A percentile compares a stretch with the other conserved stretches of the same genome.
These are phyloP conservation scores for Daedaleopsis nitida DNA, from an alignment of 768 basidiomycete genomes.

Conservation along the genomic window DNA sequence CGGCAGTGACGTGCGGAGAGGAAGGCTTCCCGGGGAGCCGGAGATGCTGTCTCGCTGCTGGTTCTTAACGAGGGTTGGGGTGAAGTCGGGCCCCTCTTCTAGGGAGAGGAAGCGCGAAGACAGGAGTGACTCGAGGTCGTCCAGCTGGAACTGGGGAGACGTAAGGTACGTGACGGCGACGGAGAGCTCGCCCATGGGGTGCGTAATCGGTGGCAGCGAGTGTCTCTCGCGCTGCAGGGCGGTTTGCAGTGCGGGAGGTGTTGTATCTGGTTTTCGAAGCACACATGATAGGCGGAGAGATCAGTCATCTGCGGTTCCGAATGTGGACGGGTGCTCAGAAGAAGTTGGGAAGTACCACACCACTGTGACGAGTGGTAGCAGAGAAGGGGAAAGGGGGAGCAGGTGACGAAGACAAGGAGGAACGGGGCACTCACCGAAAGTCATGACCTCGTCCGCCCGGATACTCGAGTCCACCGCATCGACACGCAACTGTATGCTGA, in stretches of 20 bases:
- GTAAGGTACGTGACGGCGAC: slow-evolving; percentile 67
- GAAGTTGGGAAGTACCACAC: not conserved
- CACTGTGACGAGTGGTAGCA: not conserved
- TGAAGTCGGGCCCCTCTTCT: slow-evolving; percentile 66
- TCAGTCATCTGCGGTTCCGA: slow-evolving; percentile 14
- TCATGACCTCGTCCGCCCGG: slow-evolving; percentile 32
- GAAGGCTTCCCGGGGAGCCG: slow-evolving; percentile 43
- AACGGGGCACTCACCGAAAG: slow-evolving; percentile 39
- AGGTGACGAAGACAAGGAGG: not conserved
- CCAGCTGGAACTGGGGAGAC: slow-evolving; percentile 69
- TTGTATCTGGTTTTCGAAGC: slow-evolving; percentile 35
- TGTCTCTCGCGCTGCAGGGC: slow-evolving; percentile 55
- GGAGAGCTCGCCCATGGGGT: slow-evolving; percentile 65
- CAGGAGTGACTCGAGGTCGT: slow-evolving; percentile 75
- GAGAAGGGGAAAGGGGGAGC: not conserved
- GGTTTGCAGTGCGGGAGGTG: slow-evolving; percentile 41
- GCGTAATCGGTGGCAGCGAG: slow-evolving; percentile 65
- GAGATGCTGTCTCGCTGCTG: slow-evolving; percentile 58
- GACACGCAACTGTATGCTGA: slow-evolving; percentile 52
- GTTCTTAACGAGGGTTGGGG: slow-evolving; percentile 71
- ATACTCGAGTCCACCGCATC: slow-evolving; percentile 35
- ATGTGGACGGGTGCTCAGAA: not conserved
- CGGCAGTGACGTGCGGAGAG: slow-evolving; percentile 45
- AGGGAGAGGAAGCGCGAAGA: slow-evolving; percentile 72
- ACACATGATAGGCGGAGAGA: slow-evolving; percentile 1